Evolutionary conservation across 2,329 filamentous ascomycete species (phyloP).

Genomic region (Penicillium italicum): DNA sequence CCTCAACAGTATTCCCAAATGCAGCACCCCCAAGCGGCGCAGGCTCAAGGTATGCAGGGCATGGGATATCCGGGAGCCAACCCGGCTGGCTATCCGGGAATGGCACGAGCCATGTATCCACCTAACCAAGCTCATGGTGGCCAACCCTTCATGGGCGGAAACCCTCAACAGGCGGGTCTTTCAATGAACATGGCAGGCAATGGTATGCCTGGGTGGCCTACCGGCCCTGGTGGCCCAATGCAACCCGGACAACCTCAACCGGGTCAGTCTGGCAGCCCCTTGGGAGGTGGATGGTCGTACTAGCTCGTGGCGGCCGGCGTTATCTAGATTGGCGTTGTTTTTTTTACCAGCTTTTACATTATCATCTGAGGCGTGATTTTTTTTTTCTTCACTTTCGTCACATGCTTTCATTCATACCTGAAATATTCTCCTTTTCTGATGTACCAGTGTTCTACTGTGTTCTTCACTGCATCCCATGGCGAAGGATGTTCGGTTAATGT

Average conservation of each 20-base stretch:
- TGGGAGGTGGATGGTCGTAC: constrained; percentile 40
- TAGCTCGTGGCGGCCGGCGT: constrained; percentile 27
- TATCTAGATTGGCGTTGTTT: constrained; percentile 25
- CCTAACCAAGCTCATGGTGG: constrained; percentile 33
- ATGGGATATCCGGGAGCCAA: constrained; percentile 37
- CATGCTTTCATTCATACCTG: constrained; percentile 10
- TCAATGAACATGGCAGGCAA: constrained; percentile 36
- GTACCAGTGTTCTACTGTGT: constrained; percentile 18
- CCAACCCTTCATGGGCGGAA: constrained; percentile 34
- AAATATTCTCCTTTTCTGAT: constrained; percentile 11
- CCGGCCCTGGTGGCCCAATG: constrained; percentile 33
- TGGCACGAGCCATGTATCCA: constrained; percentile 39
- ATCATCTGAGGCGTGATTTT: constrained; percentile 12
- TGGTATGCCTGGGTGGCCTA: constrained; percentile 38
- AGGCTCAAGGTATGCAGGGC: constrained; percentile 25
- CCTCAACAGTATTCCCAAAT: constrained; percentile 35
- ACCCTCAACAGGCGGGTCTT: constrained; percentile 37
- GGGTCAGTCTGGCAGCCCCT: constrained; percentile 37
- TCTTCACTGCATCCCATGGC: constrained; percentile 12
- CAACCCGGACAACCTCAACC: constrained; percentile 39
- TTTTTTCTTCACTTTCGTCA: not conserved
- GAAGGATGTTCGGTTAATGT: constrained; percentile 26
- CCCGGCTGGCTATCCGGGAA: constrained; percentile 33
- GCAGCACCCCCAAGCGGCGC: constrained; percentile 35
- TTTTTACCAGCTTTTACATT: constrained; percentile 1